phyloP scores from a whole-genome alignment of 2,329 filamentous ascomycete species.

The Pseudogymnoascus sp. region DNA sequence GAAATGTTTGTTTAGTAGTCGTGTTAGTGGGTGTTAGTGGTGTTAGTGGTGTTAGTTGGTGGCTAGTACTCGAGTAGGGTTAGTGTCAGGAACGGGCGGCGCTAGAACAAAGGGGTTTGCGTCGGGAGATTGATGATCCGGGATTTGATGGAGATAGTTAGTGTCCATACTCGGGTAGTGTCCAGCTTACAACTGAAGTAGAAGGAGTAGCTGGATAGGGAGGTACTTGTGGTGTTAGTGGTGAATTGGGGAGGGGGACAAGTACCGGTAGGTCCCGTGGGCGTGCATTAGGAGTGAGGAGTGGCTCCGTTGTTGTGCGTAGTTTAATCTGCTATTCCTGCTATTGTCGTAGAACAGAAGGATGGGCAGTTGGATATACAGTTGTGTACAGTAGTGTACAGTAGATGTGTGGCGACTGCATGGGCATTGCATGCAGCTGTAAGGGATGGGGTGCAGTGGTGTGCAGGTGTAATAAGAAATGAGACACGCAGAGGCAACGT shows the following conservation, averaged over 20 bases:
- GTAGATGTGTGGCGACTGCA: not conserved
- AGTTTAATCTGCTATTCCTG: too few species aligned
- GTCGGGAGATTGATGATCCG: not conserved
- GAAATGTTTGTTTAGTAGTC: too few species aligned
- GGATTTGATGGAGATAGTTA: not conserved
- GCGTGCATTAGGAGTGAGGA: too few species aligned
- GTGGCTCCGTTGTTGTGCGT: too few species aligned
- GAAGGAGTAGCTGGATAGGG: not conserved
- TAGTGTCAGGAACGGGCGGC: not conserved
- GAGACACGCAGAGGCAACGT: not conserved
- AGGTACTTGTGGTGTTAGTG: not conserved
- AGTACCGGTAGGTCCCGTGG: too few species aligned
- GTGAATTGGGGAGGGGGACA: too few species aligned
- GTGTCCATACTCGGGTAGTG: too few species aligned
- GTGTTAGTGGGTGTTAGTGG: not conserved
- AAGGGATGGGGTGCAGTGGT: not conserved
- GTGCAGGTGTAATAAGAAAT: not conserved
- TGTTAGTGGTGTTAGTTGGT: constrained; percentile 9
- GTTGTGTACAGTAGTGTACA: not conserved
- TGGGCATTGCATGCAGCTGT: not conserved
- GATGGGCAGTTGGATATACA: not conserved
- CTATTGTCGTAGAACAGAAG: too few species aligned
- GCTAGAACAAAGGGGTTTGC: not conserved
- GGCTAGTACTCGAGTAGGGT: not conserved
- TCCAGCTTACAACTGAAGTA: too few species aligned